These are phyloP conservation scores for Penicillium sp. DNA, from an alignment of 2,329 filamentous ascomycete genomes.

Conservation along the genomic window DNA sequence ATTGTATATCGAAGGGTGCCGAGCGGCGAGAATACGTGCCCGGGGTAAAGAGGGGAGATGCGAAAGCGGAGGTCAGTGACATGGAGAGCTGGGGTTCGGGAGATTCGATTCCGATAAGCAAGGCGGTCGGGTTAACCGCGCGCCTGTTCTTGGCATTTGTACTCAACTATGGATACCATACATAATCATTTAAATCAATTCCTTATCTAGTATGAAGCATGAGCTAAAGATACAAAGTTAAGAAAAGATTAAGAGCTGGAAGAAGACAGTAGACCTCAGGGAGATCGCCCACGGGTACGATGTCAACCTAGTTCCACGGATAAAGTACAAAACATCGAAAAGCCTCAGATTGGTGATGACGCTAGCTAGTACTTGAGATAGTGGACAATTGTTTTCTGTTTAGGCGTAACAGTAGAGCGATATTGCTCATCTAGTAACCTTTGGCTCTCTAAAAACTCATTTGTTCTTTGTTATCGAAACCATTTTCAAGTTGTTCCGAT, in stretches of 20 bases:
- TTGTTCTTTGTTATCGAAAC: not conserved
- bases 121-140: conserved; percentile 6
- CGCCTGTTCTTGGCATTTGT: not conserved
- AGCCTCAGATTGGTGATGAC: too few relatives aligned
- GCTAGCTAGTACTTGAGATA: not conserved
- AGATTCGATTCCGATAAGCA: not conserved
- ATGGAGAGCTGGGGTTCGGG: not conserved
- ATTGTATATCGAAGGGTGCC: not conserved
- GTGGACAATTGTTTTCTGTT: not conserved
- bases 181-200: not conserved
- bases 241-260: too few relatives aligned
- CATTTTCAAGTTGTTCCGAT: not conserved
- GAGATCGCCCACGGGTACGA: too few relatives aligned
- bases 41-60: not conserved
- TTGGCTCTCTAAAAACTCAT: not conserved
- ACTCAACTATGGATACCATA: not conserved
- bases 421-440: not conserved
- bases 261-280: too few relatives aligned
- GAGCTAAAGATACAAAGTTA: too few relatives aligned
- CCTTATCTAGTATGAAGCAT: not conserved
- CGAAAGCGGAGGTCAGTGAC: not conserved
- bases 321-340: too few relatives aligned
- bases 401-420: not conserved
- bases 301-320: too few relatives aligned
- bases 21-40: not conserved